A percentile compares a stretch with the other conserved stretches of the same genome.
phyloP scores from a whole-genome alignment of 352 stramenopile species.

The Phytophthora fragariae region DNA sequence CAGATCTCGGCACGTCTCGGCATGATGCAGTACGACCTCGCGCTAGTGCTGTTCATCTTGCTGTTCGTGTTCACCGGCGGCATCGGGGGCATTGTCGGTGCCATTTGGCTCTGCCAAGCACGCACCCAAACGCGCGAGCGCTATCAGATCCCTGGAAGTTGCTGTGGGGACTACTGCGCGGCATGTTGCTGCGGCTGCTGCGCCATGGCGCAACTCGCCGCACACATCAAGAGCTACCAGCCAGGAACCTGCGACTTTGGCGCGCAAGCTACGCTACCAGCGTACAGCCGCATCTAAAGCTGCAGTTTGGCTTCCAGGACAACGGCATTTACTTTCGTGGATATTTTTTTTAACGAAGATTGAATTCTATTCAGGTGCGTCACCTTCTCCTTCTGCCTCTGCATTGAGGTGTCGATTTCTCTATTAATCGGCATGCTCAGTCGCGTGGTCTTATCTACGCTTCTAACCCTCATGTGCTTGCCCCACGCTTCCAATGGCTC shows the following conservation, averaged over 20 bases:
- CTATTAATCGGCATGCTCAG: background rate
- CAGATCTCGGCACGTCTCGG: slow-evolving; percentile 50
- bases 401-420: no score
- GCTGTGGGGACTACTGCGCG: slow-evolving; percentile 34
- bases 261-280: slow-evolving; percentile 43
- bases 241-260: slow-evolving; percentile 45
- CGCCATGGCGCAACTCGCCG: slow-evolving; percentile 50
- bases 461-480: background rate
- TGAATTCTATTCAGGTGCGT: no score
- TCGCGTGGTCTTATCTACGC: background rate
- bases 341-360: no score
- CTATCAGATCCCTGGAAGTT: slow-evolving; percentile 47
- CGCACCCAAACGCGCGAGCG: slow-evolving; percentile 40
- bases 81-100: slow-evolving; percentile 14
- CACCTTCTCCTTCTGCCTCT: no score
- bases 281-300: slow-evolving; percentile 30
- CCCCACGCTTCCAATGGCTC: background rate
- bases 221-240: slow-evolving; percentile 60
- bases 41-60: slow-evolving; percentile 31
- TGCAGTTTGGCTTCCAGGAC: background rate
- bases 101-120: slow-evolving; percentile 32
- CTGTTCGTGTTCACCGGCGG: slow-evolving; percentile 17
- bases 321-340: no score
- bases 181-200: slow-evolving; percentile 49
- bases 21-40: slow-evolving; percentile 36